These are phyloP conservation scores for Blastobotrys chiropterorum DNA, from an alignment of 805 yeast genomes.

Conservation along the genomic window DNA sequence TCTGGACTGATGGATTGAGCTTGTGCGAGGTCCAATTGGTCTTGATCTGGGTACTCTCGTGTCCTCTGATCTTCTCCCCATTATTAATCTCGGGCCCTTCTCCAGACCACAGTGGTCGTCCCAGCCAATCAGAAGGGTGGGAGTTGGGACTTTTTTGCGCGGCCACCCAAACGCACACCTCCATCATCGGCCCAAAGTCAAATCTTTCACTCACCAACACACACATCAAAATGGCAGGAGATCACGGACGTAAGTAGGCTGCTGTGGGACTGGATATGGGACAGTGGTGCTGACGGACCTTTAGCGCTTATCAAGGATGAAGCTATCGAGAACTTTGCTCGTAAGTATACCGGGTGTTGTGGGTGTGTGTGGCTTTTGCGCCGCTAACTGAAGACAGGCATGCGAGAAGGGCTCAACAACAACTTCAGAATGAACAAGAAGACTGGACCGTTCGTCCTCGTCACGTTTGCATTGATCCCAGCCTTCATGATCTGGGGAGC, in stretches of 20 bases:
- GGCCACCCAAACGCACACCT: too few species aligned
- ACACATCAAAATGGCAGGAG: slow-evolving; percentile 12
- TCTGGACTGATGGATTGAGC: too few species aligned
- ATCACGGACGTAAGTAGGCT: slow-evolving; percentile 7
- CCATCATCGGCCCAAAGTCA: too few species aligned
- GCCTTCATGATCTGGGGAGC: neutral
- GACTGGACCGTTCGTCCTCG: slow-evolving; percentile 27
- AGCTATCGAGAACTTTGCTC: slow-evolving; percentile 30
- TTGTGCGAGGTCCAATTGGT: too few species aligned
- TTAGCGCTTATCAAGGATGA: slow-evolving; percentile 28
- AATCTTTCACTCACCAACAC: neutral
- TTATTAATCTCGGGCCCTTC: too few species aligned
- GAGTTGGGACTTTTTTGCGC: neutral
- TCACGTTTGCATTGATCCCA: slow-evolving; percentile 24
- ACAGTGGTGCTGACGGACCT: too few species aligned
- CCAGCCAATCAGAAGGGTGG: neutral
- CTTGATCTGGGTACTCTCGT: too few species aligned
- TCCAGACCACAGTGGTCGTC: too few species aligned
- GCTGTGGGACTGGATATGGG: too few species aligned
- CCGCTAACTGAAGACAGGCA: slow-evolving; percentile 17
- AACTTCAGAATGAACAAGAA: slow-evolving; percentile 26
- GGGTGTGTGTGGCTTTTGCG: neutral
- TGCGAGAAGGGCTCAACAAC: slow-evolving; percentile 27
- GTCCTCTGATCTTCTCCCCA: too few species aligned
- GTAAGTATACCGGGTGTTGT: slow-evolving; percentile 11